These are phyloP conservation scores for Cicer bijugum DNA, from an alignment of 306 rosid genomes.

Conservation along the genomic window DNA sequence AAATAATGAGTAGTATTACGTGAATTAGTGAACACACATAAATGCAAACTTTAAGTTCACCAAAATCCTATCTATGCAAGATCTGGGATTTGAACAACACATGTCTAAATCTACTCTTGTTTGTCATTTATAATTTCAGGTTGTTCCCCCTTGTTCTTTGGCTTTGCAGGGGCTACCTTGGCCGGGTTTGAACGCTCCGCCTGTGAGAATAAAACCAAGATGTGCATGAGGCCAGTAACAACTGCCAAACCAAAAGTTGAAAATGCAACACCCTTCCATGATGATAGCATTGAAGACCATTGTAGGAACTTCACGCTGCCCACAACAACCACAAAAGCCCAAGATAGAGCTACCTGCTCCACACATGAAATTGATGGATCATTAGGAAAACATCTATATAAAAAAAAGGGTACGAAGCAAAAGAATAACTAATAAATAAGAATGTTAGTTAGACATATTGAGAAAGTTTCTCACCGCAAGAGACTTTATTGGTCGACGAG, in stretches of 20 bases:
- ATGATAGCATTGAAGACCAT: conserved; percentile 71
- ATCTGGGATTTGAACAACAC: conserved; percentile 26
- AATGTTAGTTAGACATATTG: neutral
- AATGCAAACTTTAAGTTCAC: conserved; percentile 27
- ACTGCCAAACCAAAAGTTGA: conserved; percentile 59
- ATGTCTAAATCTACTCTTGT: conserved; percentile 52
- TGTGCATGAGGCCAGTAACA: conserved; percentile 79
- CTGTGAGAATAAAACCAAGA: conserved; percentile 84
- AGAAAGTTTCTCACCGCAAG: conserved; percentile 68
- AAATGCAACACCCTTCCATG: conserved; percentile 87
- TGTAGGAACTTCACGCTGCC: conserved; percentile 73
- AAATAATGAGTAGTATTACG: conserved; percentile 38
- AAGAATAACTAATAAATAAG: conserved; percentile 13
- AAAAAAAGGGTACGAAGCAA: conserved; percentile 9
- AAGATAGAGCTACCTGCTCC: conserved; percentile 72
- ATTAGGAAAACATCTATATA: conserved; percentile 24
- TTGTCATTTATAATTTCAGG: conserved; percentile 50
- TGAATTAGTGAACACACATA: conserved; percentile 32
- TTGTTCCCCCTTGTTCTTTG: conserved; percentile 48
- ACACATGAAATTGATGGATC: conserved; percentile 22
- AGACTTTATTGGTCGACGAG: conserved; percentile 75
- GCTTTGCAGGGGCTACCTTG: conserved; percentile 63
- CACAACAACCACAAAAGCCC: conserved; percentile 65
- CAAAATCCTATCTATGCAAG: conserved; percentile 39
- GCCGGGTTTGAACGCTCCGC: conserved; percentile 84